Conservation (phyloP, 2,329 filamentous ascomycete species). For the Xylaria digitata region DNA sequence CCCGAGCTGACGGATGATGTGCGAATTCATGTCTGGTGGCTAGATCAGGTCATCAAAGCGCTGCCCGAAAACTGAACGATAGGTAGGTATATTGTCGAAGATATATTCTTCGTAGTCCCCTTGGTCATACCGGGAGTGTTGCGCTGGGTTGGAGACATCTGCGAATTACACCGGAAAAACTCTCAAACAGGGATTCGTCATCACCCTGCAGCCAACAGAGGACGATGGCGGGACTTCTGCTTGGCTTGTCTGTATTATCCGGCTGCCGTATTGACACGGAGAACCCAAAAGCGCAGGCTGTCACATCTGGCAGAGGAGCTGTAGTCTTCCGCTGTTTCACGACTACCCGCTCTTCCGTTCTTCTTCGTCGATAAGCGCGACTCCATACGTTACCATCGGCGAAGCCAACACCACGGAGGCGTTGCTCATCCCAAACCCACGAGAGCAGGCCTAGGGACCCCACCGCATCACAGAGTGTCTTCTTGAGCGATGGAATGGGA, state of each 20-base stretch:
- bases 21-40: constrained; percentile 94
- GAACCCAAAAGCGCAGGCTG: constrained; percentile 66
- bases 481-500: constrained; percentile 44
- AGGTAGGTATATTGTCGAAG: neutral
- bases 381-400: constrained; percentile 82
- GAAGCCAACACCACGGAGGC: constrained; percentile 69
- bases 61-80: constrained; percentile 10
- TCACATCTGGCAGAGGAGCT: constrained; percentile 43
- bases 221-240: constrained; percentile 58
- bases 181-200: constrained; percentile 82
- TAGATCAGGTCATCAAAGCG: constrained; percentile 70
- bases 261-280: constrained; percentile 61
- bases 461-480: constrained; percentile 58
- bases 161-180: constrained; percentile 77
- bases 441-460: constrained; percentile 65
- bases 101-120: neutral
- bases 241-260: constrained; percentile 46
- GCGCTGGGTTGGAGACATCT: constrained; percentile 30
- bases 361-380: constrained; percentile 75
- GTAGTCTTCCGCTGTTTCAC: constrained; percentile 33
- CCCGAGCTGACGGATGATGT: constrained; percentile 90
- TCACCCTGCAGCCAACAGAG: constrained; percentile 81
- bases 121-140: neutral
- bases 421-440: constrained; percentile 72
- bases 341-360: constrained; percentile 50